These are phyloP conservation scores for Achlya hypogyna DNA, from an alignment of 352 stramenopile species.

Conservation along the genomic window DNA sequence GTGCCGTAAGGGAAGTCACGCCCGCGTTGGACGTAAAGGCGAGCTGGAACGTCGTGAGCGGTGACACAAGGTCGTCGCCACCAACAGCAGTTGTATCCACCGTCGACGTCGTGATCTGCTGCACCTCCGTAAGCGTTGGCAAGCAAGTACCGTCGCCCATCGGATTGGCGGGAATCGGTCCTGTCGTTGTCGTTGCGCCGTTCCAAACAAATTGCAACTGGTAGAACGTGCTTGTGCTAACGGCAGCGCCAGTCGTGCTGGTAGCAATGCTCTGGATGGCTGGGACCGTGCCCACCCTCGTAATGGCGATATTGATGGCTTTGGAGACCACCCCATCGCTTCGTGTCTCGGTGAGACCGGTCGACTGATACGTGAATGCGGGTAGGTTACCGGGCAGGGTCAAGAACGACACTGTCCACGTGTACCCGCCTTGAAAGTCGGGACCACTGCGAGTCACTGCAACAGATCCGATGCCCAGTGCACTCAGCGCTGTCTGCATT, in stretches of 20 bases:
- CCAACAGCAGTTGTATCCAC: conserved; percentile 83
- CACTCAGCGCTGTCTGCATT: conserved; percentile 58
- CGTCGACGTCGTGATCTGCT: conserved; percentile 86
- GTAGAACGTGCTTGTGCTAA: conserved; percentile 35
- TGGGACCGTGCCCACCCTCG: conserved; percentile 39
- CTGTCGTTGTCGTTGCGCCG: conserved; percentile 46
- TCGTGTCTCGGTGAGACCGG: conserved; percentile 41
- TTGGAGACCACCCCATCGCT: conserved; percentile 37
- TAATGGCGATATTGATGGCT: conserved; percentile 36
- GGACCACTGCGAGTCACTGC: conserved; percentile 50
- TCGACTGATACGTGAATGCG: conserved; percentile 28
- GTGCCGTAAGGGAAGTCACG: conserved; percentile 49
- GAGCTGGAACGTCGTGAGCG: conserved; percentile 78
- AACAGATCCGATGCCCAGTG: conserved; percentile 43
- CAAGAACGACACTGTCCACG: conserved; percentile 92
- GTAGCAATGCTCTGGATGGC: conserved; percentile 59
- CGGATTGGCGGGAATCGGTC: conserved; percentile 72
- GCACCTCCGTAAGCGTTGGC: conserved; percentile 64
- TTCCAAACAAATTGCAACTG: conserved; percentile 37
- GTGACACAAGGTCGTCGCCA: conserved; percentile 84
- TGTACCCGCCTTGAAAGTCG: conserved; percentile 84
- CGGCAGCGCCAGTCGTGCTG: conserved; percentile 32
- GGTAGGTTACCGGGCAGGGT: conserved; percentile 43
- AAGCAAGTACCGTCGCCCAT: conserved; percentile 55
- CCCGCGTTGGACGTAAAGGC: conserved; percentile 67